Evolutionary conservation across 805 yeast species (phyloP), one percentile per base, ranked within the genome.

Genomic region (Deakozyma indianensis): DNA sequence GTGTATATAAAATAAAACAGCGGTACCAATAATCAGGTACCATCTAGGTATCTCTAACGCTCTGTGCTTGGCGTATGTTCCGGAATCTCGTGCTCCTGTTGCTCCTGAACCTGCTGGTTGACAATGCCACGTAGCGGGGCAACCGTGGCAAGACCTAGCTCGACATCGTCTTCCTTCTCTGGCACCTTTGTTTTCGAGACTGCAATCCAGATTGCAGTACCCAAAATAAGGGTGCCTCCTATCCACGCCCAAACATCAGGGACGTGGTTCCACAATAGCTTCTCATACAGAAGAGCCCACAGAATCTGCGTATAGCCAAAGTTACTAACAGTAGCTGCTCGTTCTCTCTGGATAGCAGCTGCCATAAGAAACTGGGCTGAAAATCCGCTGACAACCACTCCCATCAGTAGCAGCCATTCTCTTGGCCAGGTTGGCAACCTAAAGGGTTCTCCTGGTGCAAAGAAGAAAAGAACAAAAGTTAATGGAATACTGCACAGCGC

Each of bases 331-430:
- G 83, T 71, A 3, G 86, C 77, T 0, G 95, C 94, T 48, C 69
- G 71, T 50, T 83, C 95, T 45, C 84, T 68, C 59, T 85, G 94
- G 43, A 87, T 73, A 0, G 95, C 96, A 5, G 84, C 77, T 0
- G 96, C 83, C 42, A 83, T 62, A 29, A 80, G 64, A 55, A 78
- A 79, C 60, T 88, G 96, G 79, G 81, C 82, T 48, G 78, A 63
- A 61, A 87, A 88, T 0, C 96, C 96, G 45, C 83, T 71, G 1
- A 80, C 49, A 2, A 95, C 95, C 48, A 85, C 70, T 21, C 71
- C 57, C 1, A 64, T 46, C 50, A 87, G 71, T 20, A 83, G 62
- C 2, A 64, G 51, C 92, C 94, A 83, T 59, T 84, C 90, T 53
- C 65, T 66, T 16, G 95, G 95, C 1, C 73, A 52, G 47, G 69